Base-by-base conservation (phyloP, 139 green algal genomes). In the Coelastrella sp. region DNA sequence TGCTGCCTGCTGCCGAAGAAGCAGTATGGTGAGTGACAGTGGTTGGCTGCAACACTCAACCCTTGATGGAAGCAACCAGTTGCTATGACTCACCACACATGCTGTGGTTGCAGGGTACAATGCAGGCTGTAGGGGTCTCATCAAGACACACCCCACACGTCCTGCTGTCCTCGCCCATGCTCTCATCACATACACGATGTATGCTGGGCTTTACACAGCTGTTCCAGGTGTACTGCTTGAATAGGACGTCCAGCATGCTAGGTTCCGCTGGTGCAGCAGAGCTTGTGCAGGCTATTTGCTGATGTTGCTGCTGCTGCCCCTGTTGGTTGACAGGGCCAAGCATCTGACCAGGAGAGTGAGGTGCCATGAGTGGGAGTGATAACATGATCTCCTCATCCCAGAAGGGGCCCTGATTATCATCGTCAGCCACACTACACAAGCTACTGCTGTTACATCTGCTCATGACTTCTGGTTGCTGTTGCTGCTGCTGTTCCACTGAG, bases 111-210 rank as follows among this genome's bases (percentile, higher is more conserved):
- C 87, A 91, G 17, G 87, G 87, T 68, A 87, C 10, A 24, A 91
- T 91, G 78, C 27, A 27, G 7, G 87, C 79, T 19, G 87, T 80
- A 22, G 87, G 87, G 22, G 7, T n/a, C 7, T 81, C 78, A 27
- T 91, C 87, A 19, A 91, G 63, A 65, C 87, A 91, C 22, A 91
- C 79, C 6, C 78, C 87, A 57, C 87, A 91, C 8, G 87, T 87
- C 7, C 17, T 1, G 68, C 84, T 73, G 56, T 88, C 84, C 20
- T 68, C 84, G 19, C 84, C 82, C 17, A 59, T 17, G 27, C 68
- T 80, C 65, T 76, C 84, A 66, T 25, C 83, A 27, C 35, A 24
- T 6, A 19, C 6, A 8, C 7, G 20, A 11, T 70, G 7, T 8
- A 65, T 56, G 49, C 49, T 8, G 65, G 27, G 20, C 20, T 24